phyloP scores from a whole-genome alignment of 257 asterid species.

The Fraxinus quadrangulata region DNA sequence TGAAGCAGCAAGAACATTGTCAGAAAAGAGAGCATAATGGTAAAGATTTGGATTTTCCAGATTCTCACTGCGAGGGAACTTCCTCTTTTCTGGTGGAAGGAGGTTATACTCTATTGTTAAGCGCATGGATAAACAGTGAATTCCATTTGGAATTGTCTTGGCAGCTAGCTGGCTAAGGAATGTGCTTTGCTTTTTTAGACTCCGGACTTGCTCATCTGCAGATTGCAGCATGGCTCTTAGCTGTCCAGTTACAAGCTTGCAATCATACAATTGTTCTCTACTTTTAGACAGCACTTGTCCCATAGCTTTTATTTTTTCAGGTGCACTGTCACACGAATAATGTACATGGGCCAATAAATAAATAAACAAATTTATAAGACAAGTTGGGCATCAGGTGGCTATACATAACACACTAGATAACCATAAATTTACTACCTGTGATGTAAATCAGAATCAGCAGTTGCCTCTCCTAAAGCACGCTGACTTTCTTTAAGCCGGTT shows the following conservation, averaged over 20 bases:
- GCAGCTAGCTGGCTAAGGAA: slow-evolving; percentile 96
- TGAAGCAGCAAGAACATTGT: slow-evolving; percentile 97
- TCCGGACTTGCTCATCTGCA: slow-evolving; percentile 97
- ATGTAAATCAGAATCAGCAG: slow-evolving; percentile 75
- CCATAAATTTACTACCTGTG: slow-evolving; percentile 51
- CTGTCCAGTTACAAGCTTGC: slow-evolving; percentile 91
- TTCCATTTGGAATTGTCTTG: slow-evolving; percentile 90
- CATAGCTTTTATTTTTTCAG: slow-evolving; percentile 80
- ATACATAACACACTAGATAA: not conserved
- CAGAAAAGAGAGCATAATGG: slow-evolving; percentile 96
- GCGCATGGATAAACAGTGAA: slow-evolving; percentile 93
- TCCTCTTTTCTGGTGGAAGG: slow-evolving; percentile 80
- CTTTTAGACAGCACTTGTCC: slow-evolving; percentile 91
- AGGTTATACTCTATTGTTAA: slow-evolving; percentile 88
- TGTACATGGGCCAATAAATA: slow-evolving; percentile 20
- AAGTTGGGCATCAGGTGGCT: slow-evolving; percentile 19
- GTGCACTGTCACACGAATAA: slow-evolving; percentile 55
- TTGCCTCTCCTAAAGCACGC: slow-evolving; percentile 84
- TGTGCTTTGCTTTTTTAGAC: slow-evolving; percentile 96
- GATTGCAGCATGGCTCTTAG: slow-evolving; percentile 98
- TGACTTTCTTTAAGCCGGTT: slow-evolving; percentile 90
- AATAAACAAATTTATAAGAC: slow-evolving; percentile 21
- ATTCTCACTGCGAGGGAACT: slow-evolving; percentile 79
- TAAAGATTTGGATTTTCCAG: slow-evolving; percentile 79
- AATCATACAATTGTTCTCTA: slow-evolving; percentile 83